Evolutionary conservation across 148 eudicot species (phyloP).

Genomic region (Camellia lanceoleosa): DNA sequence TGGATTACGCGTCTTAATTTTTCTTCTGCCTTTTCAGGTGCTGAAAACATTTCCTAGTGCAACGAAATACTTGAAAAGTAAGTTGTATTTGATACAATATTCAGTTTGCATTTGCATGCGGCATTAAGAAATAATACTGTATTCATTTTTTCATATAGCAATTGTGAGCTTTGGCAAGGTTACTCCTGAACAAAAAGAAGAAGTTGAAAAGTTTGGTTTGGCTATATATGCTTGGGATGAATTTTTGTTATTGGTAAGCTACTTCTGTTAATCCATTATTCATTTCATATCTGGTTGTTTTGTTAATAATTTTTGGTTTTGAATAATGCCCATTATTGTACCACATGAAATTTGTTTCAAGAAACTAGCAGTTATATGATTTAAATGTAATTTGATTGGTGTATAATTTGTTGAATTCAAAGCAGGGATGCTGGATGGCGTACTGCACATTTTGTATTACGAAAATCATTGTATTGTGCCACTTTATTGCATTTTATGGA

Average conservation of each 20-base stretch:
- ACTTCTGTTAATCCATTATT: background rate
- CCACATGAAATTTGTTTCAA: background rate
- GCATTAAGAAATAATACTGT: too few species aligned
- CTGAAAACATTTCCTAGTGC: too few species aligned
- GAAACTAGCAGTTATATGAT: background rate
- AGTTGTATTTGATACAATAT: too few species aligned
- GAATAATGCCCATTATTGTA: constrained; percentile 6
- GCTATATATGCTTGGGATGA: constrained; percentile 79
- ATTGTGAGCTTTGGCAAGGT: constrained; percentile 94
- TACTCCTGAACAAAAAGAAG: constrained; percentile 60
- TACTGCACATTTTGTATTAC: too few species aligned
- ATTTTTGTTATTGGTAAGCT: constrained; percentile 72
- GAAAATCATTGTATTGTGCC: too few species aligned
- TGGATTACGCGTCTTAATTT: background rate
- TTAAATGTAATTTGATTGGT: too few species aligned
- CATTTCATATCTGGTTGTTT: background rate
- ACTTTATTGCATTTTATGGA: too few species aligned
- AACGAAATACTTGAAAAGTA: too few species aligned
- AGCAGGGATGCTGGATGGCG: too few species aligned
- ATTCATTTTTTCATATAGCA: constrained; percentile 39
- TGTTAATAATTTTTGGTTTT: background rate
- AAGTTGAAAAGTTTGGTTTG: constrained; percentile 64
- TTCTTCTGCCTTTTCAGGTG: constrained; percentile 10
- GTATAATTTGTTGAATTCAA: too few species aligned
- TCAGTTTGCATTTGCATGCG: too few species aligned